Base-by-base conservation (phyloP, 345 rosid genomes). In the Citrus hindsii region DNA sequence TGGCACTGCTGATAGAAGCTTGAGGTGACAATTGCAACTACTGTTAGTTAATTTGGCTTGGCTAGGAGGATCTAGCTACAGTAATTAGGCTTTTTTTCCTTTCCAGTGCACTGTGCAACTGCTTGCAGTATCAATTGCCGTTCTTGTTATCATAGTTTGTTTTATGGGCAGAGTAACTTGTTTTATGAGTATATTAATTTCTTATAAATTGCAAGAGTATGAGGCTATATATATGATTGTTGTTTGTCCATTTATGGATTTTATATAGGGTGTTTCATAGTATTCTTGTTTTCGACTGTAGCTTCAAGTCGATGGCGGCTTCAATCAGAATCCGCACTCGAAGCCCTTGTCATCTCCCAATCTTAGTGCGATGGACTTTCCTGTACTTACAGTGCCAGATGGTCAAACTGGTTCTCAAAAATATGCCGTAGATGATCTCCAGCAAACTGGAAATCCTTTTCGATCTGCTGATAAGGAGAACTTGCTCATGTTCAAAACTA, bases 221-320 rank as follows among this genome's bases (percentile, higher is more conserved):
- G 59, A n/a, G 12, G 37, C 48, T 32, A 19, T 25, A 30, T 79
- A 46, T 5, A 10, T 74, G 40, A 66, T 53, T 80, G 46, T 69
- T 75, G 27, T 74, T 14, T 12, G 25, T n/a, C 25, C 14, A 9
- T 24, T 66, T 66, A 38, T 62, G 69, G 53, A 53, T 59, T 64
- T 16, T 37, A 2, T 74, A 22, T 30, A 51, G 65, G 66, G 53
- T 55, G 61, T 75, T 80, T 76, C 40, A 73, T 56, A 58, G 18
- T 80, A 28, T 72, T 48, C 82, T 58, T 86, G 65, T 80, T 77
- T 76, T 27, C 27, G 16, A 68, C 76, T 88, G 87, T 86, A 96
- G 99, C 97, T 92, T 76, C 98, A 96, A 89, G 97, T 89, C 19
- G 99, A 96, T 81, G 89, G 92, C 74, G 90, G 94, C 78, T 79